These are phyloP conservation scores for Zygotorulaspora florentina DNA, from an alignment of 805 yeast species.

Conservation along the genomic window DNA sequence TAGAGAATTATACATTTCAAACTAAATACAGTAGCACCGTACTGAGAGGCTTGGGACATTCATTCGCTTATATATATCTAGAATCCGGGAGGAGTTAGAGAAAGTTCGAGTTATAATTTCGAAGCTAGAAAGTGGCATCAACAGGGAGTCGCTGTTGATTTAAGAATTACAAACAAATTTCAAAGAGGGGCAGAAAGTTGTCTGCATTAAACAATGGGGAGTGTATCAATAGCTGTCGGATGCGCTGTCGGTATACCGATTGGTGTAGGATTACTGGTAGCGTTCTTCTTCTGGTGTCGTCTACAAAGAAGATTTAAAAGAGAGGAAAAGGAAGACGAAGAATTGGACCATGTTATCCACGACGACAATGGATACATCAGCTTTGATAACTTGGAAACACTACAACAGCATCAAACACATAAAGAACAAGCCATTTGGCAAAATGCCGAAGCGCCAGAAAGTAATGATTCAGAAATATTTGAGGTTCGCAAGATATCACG, in stretches of 20 bases:
- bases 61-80: background rate
- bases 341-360: constrained; percentile 27
- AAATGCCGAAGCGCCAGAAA: constrained; percentile 1
- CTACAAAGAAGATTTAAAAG: constrained; percentile 37
- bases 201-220: constrained; percentile 3
- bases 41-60: background rate
- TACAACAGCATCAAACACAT: constrained; percentile 14
- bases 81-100: no score
- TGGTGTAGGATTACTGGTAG: constrained; percentile 37
- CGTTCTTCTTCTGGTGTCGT: constrained; percentile 37
- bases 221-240: constrained; percentile 43
- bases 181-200: background rate
- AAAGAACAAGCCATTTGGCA: constrained; percentile 3
- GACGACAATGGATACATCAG: constrained; percentile 37
- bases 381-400: constrained; percentile 29
- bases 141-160: no score
- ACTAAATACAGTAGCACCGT: background rate
- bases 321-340: constrained; percentile 38
- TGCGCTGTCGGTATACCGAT: constrained; percentile 52
- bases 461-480: constrained; percentile 5
- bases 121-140: no score
- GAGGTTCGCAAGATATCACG: constrained; percentile 5
- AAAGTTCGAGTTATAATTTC: no score
- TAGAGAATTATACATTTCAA: background rate
- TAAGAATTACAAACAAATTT: background rate